Percentiles rank a stretch among this genome's conserved stretches.
Evolutionary conservation across 345 rosid species (phyloP).

Genomic region (Gossypium longicalyx): DNA sequence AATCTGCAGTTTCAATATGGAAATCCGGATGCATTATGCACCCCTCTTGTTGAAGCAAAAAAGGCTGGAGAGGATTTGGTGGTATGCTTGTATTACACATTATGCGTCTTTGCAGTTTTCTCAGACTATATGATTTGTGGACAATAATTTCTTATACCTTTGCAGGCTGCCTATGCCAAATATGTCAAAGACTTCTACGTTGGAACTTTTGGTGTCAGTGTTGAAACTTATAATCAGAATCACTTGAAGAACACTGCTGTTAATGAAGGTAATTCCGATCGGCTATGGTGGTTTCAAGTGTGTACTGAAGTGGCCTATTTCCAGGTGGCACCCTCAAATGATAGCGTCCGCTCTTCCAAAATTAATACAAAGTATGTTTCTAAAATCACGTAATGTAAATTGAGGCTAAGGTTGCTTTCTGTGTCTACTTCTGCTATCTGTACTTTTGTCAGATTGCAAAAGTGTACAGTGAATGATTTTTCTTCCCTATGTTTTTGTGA

Average conservation of each 20-base stretch:
- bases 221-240: conserved; percentile 51
- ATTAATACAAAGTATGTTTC: conserved; percentile 55
- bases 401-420: neutral
- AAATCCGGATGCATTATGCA: conserved; percentile 74
- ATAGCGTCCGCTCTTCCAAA: conserved; percentile 78
- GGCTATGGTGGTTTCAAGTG: conserved; percentile 97
- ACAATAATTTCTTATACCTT: neutral
- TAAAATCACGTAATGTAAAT: neutral
- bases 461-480: neutral
- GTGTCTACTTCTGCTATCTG: neutral
- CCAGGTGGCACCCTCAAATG: conserved; percentile 83
- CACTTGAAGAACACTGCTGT: conserved; percentile 48
- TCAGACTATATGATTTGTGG: neutral
- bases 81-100: conserved; percentile 38
- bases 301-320: conserved; percentile 90
- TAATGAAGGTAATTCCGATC: conserved; percentile 37
- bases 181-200: conserved; percentile 58
- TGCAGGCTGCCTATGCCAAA: conserved; percentile 67
- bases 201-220: conserved; percentile 39
- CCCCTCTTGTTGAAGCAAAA: conserved; percentile 77
- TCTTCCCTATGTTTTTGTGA: conserved; percentile 2
- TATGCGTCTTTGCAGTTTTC: neutral
- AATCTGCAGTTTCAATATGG: conserved; percentile 84
- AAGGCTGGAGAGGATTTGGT: conserved; percentile 69
- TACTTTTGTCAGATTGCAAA: neutral